Conservation (phyloP, 192 early-diverging fungal species). For the Mycoemilia scoparia region DNA sequence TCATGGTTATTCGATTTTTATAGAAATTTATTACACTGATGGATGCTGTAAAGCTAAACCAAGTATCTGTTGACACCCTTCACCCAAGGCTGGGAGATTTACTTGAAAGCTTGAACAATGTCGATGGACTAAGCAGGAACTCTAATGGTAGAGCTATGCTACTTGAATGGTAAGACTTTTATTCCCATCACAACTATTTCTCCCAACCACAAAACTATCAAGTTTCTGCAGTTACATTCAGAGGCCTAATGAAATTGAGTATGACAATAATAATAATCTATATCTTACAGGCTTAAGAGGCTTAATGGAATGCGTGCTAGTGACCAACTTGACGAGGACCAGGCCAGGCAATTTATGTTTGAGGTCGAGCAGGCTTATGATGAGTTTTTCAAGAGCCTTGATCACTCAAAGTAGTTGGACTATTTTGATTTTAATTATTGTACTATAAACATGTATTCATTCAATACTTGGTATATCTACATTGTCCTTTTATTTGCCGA, state of each 20-base stretch:
- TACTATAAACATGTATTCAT: conserved; percentile 5
- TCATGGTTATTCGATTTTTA: conserved; percentile 1
- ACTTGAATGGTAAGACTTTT: conserved; percentile 55
- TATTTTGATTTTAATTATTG: background rate
- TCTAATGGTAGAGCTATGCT: conserved; percentile 70
- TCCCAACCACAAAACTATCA: background rate
- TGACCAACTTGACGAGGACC: conserved; percentile 66
- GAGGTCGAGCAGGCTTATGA: conserved; percentile 63
- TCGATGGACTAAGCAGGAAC: conserved; percentile 50
- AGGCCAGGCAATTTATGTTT: conserved; percentile 80
- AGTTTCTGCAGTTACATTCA: no score
- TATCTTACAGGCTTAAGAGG: conserved; percentile 47
- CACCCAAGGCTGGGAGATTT: conserved; percentile 76
- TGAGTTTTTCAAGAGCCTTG: conserved; percentile 39
- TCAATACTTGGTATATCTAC: no score
- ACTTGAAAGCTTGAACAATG: conserved; percentile 73
- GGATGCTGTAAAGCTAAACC: conserved; percentile 71
- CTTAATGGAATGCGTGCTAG: conserved; percentile 87
- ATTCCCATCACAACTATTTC: background rate
- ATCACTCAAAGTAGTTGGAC: conserved; percentile 6
- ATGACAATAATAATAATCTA: no score
- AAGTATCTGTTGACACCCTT: conserved; percentile 73
- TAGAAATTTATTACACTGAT: conserved; percentile 82
- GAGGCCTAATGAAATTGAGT: no score
- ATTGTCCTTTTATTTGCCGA: no score